Evolutionary conservation across 352 stramenopile genomes (phyloP), one percentile per base, ranked within the genome.

Genomic region (Elongisporangium senticosum): DNA sequence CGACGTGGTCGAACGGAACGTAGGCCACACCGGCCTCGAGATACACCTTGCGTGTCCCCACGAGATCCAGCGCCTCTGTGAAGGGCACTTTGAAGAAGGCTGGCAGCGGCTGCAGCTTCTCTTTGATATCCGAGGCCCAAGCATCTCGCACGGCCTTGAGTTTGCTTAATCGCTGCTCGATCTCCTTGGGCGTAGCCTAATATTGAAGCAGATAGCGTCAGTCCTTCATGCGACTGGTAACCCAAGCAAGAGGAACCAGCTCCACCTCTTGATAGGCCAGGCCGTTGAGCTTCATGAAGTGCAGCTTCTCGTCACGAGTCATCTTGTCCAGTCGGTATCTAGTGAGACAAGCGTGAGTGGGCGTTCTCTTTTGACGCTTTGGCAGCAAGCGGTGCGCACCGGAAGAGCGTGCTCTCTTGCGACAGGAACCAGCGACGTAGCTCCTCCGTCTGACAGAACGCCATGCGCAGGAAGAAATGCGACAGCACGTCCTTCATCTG

Each of bases 391-490:
- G 21, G 11, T 17, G 19, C 54, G 19, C 78, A 88, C 67, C 91
- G 79, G 67, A 99, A 98, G 6, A 99, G 72, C n/a, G 80, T 77
- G 59, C 85, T 95, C 71, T 99, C 93, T 62, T 98, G 94, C 5
- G 83, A 83, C 15, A 99, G 73, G 70, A 99, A 99, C 97, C 97
- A 99, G 49, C 96, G 90, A 24, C 97, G 85, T 21, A 99, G 75
- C 72, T 99, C 97, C 60, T 99, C 97, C 4, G 88, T 98, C 57
- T 97, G 91, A 68, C 96, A 99, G 74, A 99, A 99, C 7, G 96
- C 96, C 62, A 99, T 93, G 24, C 97, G 86, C 58, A 99, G 68
- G 51, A 99, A 98, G 70, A 98, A 99, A 69, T 99, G 97, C 37
- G 96, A 99, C 17, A 98, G 73, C 59, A 93, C 84, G 70, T 98